Evolutionary conservation across 805 yeast species (phyloP), one percentile per base, ranked within the genome.

Genomic region (Kuraishia capsulata): DNA sequence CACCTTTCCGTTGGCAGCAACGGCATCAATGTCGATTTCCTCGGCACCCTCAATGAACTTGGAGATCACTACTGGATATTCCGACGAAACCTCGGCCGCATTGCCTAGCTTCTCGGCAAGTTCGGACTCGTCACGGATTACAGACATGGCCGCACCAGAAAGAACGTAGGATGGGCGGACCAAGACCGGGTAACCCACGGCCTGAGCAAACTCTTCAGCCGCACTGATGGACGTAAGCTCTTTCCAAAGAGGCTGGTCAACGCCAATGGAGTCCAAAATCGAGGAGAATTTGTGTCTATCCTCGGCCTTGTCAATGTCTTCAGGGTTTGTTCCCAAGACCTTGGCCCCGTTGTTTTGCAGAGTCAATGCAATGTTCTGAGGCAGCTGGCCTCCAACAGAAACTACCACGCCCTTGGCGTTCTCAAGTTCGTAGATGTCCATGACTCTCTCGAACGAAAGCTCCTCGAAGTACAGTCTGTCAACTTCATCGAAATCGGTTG

Each of bases 141-240:
- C 96, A 44, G 92, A 81, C 98, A 90, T 92, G 43, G 98, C 97
- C 44, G 98, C 97, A 67, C 98, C 98, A 41, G 96, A 85, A 47
- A 90, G 72, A 36, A 90, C 98, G 56, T 90, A 90, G 1, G 97
- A 89, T 38, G 98, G 98, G 67, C 98, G 86, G 43, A 90, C 96
- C 50, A 90, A 74, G 9, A 90, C 98, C 37, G 98, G 98, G 74
- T 79, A 90, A 18, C 89, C 86, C 39, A 90, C 97, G 48, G 74
- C 71, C 39, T 76, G 68, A 36, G 97, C 97, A 62, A 90, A 90
- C 16, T 57, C 62, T 57, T 81, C 82, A 42, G 98, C 98, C 44
- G 82, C 96, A 31, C 66, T 80, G 35, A 89, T 64, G 30, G 95
- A 82, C 26, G 94, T 78, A 51, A 90, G 75, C 68, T 92, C 97